phyloP scores from a whole-genome alignment of 2,329 filamentous ascomycete genomes.

The Penicillium janthinellum region DNA sequence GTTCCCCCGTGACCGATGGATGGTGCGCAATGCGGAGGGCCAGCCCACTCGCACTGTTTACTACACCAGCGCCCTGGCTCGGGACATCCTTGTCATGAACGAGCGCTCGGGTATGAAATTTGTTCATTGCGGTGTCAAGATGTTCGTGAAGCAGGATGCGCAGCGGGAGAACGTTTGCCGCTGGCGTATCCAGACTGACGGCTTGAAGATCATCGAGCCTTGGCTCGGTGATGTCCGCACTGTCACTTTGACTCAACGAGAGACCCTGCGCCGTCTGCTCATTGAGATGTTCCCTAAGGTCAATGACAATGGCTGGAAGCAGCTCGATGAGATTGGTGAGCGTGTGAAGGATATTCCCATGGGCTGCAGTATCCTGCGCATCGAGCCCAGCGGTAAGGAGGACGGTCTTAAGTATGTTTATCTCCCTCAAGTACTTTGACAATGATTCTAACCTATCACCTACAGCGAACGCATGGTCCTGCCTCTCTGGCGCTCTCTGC shows the following conservation, averaged over 20 bases:
- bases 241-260: conserved; percentile 72
- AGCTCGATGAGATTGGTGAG: conserved; percentile 85
- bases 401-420: conserved; percentile 57
- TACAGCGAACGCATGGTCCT: conserved; percentile 76
- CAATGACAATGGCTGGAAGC: conserved; percentile 69
- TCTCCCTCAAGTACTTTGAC: background rate
- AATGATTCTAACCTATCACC: conserved; percentile 20
- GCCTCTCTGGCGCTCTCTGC: conserved; percentile 89
- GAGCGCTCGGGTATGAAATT: conserved; percentile 92
- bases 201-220: conserved; percentile 84
- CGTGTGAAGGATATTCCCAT: conserved; percentile 76
- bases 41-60: conserved; percentile 93
- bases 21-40: conserved; percentile 91
- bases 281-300: conserved; percentile 98
- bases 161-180: conserved; percentile 83
- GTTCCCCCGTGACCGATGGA: conserved; percentile 88
- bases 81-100: conserved; percentile 82
- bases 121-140: conserved; percentile 94
- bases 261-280: conserved; percentile 78
- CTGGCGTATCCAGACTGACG: conserved; percentile 95
- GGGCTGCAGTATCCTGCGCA: conserved; percentile 87
- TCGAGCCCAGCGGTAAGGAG: conserved; percentile 70
- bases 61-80: conserved; percentile 83
- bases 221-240: conserved; percentile 81
- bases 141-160: conserved; percentile 98